phyloP scores from a whole-genome alignment of 2,329 filamentous ascomycete genomes.

The Ophiostoma tasmaniense region DNA sequence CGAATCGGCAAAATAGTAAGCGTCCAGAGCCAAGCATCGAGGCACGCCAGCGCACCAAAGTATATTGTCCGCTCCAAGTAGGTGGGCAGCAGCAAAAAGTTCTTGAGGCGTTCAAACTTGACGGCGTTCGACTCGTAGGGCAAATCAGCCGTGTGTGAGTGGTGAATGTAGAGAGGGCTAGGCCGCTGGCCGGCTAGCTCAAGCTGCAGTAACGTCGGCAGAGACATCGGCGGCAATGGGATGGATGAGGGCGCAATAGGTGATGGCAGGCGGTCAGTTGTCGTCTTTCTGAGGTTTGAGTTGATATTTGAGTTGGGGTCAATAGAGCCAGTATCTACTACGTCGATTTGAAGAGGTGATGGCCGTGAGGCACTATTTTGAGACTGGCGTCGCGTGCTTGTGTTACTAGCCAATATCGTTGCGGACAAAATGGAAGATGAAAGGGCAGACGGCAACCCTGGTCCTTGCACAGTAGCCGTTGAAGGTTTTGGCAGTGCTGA shows the following conservation, averaged over 20 bases:
- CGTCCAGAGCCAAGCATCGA: slow-evolving; percentile 93
- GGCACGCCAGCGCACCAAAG: slow-evolving; percentile 82
- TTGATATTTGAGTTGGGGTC: not conserved
- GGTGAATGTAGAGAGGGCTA: slow-evolving; percentile 58
- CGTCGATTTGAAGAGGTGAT: slow-evolving; percentile 34
- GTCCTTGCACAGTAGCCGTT: slow-evolving; percentile 20
- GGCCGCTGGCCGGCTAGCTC: slow-evolving; percentile 55
- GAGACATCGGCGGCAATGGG: slow-evolving; percentile 57
- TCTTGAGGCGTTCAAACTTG: slow-evolving; percentile 84
- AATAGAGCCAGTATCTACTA: slow-evolving; percentile 17
- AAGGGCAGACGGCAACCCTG: not conserved
- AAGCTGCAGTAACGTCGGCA: slow-evolving; percentile 56
- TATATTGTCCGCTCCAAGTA: slow-evolving; percentile 76
- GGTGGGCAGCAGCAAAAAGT: slow-evolving; percentile 74
- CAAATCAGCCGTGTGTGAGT: slow-evolving; percentile 45
- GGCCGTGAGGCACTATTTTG: slow-evolving; percentile 39
- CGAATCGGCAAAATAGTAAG: slow-evolving; percentile 91
- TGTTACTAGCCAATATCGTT: slow-evolving; percentile 20
- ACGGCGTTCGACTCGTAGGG: slow-evolving; percentile 89
- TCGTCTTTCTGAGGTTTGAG: not conserved
- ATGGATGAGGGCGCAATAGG: slow-evolving; percentile 46
- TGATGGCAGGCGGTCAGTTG: slow-evolving; percentile 30
- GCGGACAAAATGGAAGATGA: not conserved
- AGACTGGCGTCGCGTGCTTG: slow-evolving; percentile 40
- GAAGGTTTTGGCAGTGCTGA: slow-evolving; percentile 22